Base-by-base conservation (phyloP, 164 flowering plant genomes). In the Vitis cinerea region DNA sequence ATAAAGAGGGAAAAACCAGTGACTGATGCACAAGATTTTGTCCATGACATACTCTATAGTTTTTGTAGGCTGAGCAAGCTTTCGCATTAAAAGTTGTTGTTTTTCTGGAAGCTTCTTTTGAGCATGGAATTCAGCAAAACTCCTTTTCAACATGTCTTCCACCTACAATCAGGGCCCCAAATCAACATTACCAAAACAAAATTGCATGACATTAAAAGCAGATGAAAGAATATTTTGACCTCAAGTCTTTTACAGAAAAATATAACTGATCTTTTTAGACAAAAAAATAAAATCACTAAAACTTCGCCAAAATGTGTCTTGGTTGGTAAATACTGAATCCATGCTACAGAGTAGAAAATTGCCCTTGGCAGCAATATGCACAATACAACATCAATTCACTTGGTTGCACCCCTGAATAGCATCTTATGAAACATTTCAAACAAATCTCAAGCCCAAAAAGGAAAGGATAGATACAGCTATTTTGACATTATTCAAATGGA, bases 71-170 rank as follows among this genome's bases (percentile, higher is more conserved):
- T 89, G 98, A 66, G 95, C 86, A 78, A 87, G 97, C 83, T 88
- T 96, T 64, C 71, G 80, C 94, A 88, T 78, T 16, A 93, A 81
- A 70, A 89, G 88, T 72, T 86, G 90, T 60, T 96, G 84, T 65
- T 83, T 63, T 75, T 95, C 99, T 60, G 99, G 97, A 62, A 93
- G 89, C 66, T 86, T 90, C 77, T 92, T 92, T 79, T 96, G 99
- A 75, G 98, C 84, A 83, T 96, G 98, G 70, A 91, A 93, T 82
- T 96, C 98, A 31, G 98, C 98, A 89, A 96, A 93, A 78, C 99
- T 96, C 89, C 99, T 89, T 82, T 95, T 93, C 78, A 95, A 72
- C 99, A 95, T 95, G 84, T 95, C 98, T 82, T 95, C 99, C 55
- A 95, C 97, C 99, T 95, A 85, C 72, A 83, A 31, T 64, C 14